phyloP scores from a whole-genome alignment of 202 grass and related monocot species.

The Setaria viridis region DNA sequence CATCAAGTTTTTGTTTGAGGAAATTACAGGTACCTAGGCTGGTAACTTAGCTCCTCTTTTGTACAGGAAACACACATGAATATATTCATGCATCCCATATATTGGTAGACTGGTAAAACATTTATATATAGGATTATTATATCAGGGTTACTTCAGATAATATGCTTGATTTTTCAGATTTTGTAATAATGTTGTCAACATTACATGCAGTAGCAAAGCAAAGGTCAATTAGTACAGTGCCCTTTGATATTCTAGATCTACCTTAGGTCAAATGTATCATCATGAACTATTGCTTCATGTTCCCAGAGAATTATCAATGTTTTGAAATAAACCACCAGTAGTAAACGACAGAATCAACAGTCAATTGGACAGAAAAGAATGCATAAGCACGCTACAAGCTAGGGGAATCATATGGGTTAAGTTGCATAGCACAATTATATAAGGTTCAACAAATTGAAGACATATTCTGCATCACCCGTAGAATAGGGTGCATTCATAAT shows the following conservation, averaged over 20 bases:
- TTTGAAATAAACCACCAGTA: background rate
- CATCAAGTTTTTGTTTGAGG: background rate
- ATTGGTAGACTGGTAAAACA: background rate
- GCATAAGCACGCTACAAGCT: background rate
- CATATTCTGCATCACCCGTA: background rate
- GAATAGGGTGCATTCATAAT: background rate
- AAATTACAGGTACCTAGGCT: background rate
- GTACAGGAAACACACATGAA: background rate
- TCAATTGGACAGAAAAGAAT: background rate
- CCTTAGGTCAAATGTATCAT: slow-evolving; percentile 55
- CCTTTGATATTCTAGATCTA: slow-evolving; percentile 44
- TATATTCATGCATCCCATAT: background rate
- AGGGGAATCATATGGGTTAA: background rate
- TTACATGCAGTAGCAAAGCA: slow-evolving; percentile 25
- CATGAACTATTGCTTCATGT: slow-evolving; percentile 29
- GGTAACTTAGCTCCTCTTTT: background rate
- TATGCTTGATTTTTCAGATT: background rate
- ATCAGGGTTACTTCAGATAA: background rate
- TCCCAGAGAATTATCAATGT: slow-evolving; percentile 2
- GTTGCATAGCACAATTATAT: background rate
- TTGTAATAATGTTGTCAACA: slow-evolving; percentile 33
- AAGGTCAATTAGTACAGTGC: slow-evolving; percentile 21
- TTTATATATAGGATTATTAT: background rate
- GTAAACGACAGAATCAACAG: background rate
- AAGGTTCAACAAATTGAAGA: background rate